Conservation (phyloP, 495 filamentous ascomycete species). For the Halenospora varia region DNA sequence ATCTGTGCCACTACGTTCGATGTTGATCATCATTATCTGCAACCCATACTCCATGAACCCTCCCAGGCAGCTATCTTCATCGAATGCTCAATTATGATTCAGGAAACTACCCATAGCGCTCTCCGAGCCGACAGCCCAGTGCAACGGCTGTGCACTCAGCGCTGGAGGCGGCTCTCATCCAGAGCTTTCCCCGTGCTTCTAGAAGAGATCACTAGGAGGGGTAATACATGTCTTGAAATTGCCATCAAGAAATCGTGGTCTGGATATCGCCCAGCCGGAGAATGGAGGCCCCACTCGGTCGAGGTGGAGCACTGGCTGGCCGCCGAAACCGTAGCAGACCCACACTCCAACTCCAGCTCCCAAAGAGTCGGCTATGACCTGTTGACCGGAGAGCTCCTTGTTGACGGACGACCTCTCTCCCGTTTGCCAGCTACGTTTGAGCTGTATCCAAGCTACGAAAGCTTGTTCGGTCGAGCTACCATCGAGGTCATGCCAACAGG, state of each 20-base stretch:
- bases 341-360: slow-evolving; percentile 4
- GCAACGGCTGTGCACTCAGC: background rate
- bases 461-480: slow-evolving; percentile 34
- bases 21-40: slow-evolving; percentile 8
- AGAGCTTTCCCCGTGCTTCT: slow-evolving; percentile 21
- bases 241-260: slow-evolving; percentile 37
- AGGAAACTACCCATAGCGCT: background rate
- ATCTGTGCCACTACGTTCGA: slow-evolving; percentile 21
- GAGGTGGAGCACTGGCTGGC: slow-evolving; percentile 9
- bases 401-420: slow-evolving; percentile 48
- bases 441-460: slow-evolving; percentile 25
- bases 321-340: background rate
- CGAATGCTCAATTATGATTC: slow-evolving; percentile 20
- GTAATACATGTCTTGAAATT: slow-evolving; percentile 27
- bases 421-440: slow-evolving; percentile 46
- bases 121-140: background rate
- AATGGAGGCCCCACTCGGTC: slow-evolving; percentile 21
- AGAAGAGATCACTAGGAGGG: slow-evolving; percentile 30
- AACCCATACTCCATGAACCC: background rate
- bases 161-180: background rate
- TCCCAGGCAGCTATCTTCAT: slow-evolving; percentile 4
- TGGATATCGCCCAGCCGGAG: slow-evolving; percentile 25
- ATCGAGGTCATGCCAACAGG: slow-evolving; percentile 45
- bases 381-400: slow-evolving; percentile 50
- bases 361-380: slow-evolving; percentile 46